These are phyloP conservation scores for Parathielavia hyrcaniae DNA, from an alignment of 495 filamentous ascomycete species.

Conservation along the genomic window DNA sequence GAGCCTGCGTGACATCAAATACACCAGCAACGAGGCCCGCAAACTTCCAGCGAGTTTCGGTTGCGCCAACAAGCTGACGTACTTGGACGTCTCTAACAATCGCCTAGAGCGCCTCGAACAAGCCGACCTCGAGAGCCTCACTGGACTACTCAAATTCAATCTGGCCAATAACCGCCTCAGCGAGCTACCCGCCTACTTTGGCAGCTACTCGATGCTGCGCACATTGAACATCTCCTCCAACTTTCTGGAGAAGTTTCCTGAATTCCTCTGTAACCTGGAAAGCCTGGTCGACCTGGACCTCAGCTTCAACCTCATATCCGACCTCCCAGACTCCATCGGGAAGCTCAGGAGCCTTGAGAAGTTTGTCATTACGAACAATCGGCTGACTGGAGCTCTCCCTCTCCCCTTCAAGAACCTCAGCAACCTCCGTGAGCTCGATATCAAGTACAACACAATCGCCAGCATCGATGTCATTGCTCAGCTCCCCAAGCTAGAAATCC, in stretches of 20 bases:
- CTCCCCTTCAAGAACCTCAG: conserved; percentile 59
- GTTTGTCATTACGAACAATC: conserved; percentile 93
- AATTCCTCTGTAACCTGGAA: conserved; percentile 72
- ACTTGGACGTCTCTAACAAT: conserved; percentile 93
- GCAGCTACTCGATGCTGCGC: conserved; percentile 64
- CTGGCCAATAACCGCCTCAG: conserved; percentile 86
- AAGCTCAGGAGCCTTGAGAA: conserved; percentile 72
- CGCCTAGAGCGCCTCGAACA: conserved; percentile 78
- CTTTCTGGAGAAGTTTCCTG: conserved; percentile 74
- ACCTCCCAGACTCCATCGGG: conserved; percentile 69
- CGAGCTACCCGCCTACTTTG: conserved; percentile 71
- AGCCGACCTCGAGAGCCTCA: conserved; percentile 57
- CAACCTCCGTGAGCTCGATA: conserved; percentile 84
- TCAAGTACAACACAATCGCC: conserved; percentile 82
- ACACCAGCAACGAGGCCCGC: conserved; percentile 82
- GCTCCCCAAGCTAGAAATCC: conserved; percentile 77
- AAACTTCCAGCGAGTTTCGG: conserved; percentile 79
- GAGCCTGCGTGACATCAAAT: conserved; percentile 91
- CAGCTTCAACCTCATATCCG: conserved; percentile 86
- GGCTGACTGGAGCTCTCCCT: conserved; percentile 65
- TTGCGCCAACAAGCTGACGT: conserved; percentile 72
- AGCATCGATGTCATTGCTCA: conserved; percentile 78
- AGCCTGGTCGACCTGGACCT: conserved; percentile 89
- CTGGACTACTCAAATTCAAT: conserved; percentile 80
- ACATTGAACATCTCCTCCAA: conserved; percentile 91